A percentile compares a stretch with the other conserved stretches of the same genome.
phyloP scores from a whole-genome alignment of 1,284 basidiomycete species.

The Boletus hoseneyae region DNA sequence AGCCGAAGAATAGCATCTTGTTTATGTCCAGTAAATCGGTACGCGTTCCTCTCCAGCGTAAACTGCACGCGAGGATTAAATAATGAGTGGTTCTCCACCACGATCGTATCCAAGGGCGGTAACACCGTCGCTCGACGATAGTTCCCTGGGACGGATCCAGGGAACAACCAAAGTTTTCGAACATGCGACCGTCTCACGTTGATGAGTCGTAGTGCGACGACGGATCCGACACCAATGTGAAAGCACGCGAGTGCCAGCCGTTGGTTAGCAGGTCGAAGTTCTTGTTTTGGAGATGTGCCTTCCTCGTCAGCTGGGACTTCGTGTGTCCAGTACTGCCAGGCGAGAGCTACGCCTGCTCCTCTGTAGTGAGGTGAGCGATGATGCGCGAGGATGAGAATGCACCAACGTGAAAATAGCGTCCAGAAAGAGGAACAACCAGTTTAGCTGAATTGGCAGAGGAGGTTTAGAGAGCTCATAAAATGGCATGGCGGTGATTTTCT shows the following conservation, averaged over 20 bases:
- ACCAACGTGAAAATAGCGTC: slow-evolving; percentile 53
- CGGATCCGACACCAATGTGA: slow-evolving; percentile 31
- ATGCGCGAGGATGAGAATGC: not conserved
- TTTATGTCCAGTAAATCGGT: slow-evolving; percentile 23
- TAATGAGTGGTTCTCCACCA: slow-evolving; percentile 25
- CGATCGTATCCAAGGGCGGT: slow-evolving; percentile 26
- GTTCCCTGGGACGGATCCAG: slow-evolving; percentile 22
- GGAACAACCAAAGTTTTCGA: slow-evolving; percentile 32
- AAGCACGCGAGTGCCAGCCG: slow-evolving; percentile 28
- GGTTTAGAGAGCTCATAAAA: slow-evolving; percentile 24
- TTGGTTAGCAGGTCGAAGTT: slow-evolving; percentile 31
- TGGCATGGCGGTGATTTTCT: slow-evolving; percentile 19
- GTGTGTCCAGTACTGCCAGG: slow-evolving; percentile 31
- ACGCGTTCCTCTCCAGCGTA: slow-evolving; percentile 26
- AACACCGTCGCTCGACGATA: slow-evolving; percentile 23
- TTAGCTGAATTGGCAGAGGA: slow-evolving; percentile 20
- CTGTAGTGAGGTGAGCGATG: slow-evolving; percentile 8
- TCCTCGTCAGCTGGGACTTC: slow-evolving; percentile 16
- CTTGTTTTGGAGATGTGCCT: slow-evolving; percentile 15
- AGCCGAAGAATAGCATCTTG: slow-evolving; percentile 23
- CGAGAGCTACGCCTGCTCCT: slow-evolving; percentile 39
- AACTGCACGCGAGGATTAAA: slow-evolving; percentile 23
- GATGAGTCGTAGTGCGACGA: slow-evolving; percentile 28
- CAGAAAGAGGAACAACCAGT: slow-evolving; percentile 48
- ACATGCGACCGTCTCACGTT: slow-evolving; percentile 28